A percentile compares a stretch with the other conserved stretches of the same genome.
Conservation (phyloP, 1,139 yeast species). For the Yamadazyma conglobata region DNA sequence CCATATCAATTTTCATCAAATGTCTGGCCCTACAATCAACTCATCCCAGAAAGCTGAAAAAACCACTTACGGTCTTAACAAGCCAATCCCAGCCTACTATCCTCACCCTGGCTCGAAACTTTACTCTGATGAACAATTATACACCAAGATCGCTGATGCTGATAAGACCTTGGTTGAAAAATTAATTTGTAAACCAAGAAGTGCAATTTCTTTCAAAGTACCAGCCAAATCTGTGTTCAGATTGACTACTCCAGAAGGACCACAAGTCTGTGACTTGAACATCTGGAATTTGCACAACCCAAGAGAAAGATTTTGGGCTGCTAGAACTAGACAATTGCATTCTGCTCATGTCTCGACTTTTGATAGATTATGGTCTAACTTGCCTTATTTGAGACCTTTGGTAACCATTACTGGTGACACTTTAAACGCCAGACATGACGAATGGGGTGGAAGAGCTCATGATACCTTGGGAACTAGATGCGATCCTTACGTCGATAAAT, state of each 20-base stretch:
- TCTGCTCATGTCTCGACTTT: constrained; percentile 62
- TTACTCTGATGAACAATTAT: constrained; percentile 47
- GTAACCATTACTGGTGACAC: constrained; percentile 63
- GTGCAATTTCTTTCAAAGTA: constrained; percentile 59
- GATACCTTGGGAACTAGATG: constrained; percentile 68
- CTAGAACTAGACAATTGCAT: constrained; percentile 64
- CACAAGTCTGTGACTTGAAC: constrained; percentile 68
- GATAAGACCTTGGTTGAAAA: constrained; percentile 34
- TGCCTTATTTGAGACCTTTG: constrained; percentile 62
- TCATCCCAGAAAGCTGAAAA: constrained; percentile 40
- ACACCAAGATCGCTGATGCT: constrained; percentile 42
- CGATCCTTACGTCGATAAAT: constrained; percentile 65
- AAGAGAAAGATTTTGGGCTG: constrained; percentile 66
- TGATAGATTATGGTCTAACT: constrained; percentile 62
- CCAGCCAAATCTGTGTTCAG: constrained; percentile 59
- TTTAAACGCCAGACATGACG: constrained; percentile 52
- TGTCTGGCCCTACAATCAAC: constrained; percentile 10
- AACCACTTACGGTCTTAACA: constrained; percentile 41
- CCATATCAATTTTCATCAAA: neutral
- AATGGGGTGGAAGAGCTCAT: constrained; percentile 65
- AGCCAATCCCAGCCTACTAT: constrained; percentile 55
- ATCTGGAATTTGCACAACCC: constrained; percentile 61
- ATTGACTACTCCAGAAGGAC: constrained; percentile 63
- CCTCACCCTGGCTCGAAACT: constrained; percentile 54
- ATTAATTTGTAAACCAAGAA: constrained; percentile 47